Evolutionary conservation across 2,329 filamentous ascomycete species (phyloP), one percentile per base, ranked within the genome.

Genomic region (Cladorrhinum sp.): DNA sequence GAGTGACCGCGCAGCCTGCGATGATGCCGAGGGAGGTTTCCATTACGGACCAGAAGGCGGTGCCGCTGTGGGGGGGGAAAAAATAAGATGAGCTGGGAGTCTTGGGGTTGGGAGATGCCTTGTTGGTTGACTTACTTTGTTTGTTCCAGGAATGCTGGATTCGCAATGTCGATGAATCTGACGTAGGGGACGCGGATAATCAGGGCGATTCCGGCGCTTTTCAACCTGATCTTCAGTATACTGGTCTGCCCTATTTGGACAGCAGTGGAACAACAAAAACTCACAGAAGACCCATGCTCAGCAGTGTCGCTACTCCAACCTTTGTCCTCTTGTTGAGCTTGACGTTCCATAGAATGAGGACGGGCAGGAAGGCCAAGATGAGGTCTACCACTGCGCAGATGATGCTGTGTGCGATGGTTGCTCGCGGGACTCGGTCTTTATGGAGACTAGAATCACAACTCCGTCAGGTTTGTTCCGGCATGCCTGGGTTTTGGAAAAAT

Each of bases 261-360:
- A n/a, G n/a, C n/a, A n/a, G n/a, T n/a, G n/a, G 36, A 42, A 42
- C 10, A 14, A 1, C 23, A 9, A 5, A 2, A 1, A 69, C 75
- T 69, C 71, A 82, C 80, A 83, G 68, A 61, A 81, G 75, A 12
- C 77, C 82, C 71, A 84, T 77, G 46, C 78, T 75, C 2, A 85
- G 68, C 53, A 85, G 75, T 2, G 76, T 65, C 3, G 75, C 76
- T 26, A 84, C 73, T 16, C 77, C 72, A 5, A 77, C 57, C 65
- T 82, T 83, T 2, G 77, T 80, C 39, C 74, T 73, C 42, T 69
- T 69, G 48, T 77, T 78, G 71, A 84, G 80, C 60, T 79, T 76
- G 36, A 83, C 73, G 20, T 77, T 71, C 78, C 80, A 82, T 0
- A 85, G 72, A 42, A 85, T 76, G 12, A 76, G 75, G 6, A 82